Base-by-base conservation (phyloP, 345 rosid species). In the Populus davidiana region DNA sequence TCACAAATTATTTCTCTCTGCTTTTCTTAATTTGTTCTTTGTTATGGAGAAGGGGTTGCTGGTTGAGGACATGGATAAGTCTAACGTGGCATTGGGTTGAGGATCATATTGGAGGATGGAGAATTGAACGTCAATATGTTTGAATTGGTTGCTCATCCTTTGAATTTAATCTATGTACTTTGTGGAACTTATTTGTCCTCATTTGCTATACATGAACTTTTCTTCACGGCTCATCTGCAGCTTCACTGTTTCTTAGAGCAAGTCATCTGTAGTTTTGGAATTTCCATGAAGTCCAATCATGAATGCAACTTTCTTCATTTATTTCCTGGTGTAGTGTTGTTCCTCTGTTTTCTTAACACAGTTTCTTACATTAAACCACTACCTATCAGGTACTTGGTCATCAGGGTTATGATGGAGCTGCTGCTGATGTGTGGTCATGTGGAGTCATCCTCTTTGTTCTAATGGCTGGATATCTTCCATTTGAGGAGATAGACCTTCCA, bases 341-440 rank as follows among this genome's bases (percentile, higher is more conserved):
- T 49, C 29, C 25, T 27, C 25, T 66, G 29, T 29, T 64, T 63
- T 68, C 65, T 52, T 44, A n/a, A n/a, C 36, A 72, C 69, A 64
- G 56, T 64, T 61, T 74, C 74, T 82, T 36, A 68, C 56, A 11
- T 11, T 69, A 44, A 80, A 35, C 23, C 25, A 71, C 49, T 84
- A 47, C 72, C 10, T 39, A 38, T 81, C 80, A 90, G 96, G 93
- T 91, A 35, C 89, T 91, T 14, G 59, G 91, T 75, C 49, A 89
- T 79, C 86, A 71, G 43, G 98, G 97, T 72, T 96, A 96, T 80
- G 89, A 89, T 79, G 99, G 99, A 62, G 91, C 98, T 61, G 91
- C 91, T 82, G 96, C 99, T 62, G 99, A 93, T 73, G 69, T 93
- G 67, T 96, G 99, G 97, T 96, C 99, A 49, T 96, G 97, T 59